These are phyloP conservation scores for Lachancea mirantina DNA, from an alignment of 805 yeast species.

Conservation along the genomic window DNA sequence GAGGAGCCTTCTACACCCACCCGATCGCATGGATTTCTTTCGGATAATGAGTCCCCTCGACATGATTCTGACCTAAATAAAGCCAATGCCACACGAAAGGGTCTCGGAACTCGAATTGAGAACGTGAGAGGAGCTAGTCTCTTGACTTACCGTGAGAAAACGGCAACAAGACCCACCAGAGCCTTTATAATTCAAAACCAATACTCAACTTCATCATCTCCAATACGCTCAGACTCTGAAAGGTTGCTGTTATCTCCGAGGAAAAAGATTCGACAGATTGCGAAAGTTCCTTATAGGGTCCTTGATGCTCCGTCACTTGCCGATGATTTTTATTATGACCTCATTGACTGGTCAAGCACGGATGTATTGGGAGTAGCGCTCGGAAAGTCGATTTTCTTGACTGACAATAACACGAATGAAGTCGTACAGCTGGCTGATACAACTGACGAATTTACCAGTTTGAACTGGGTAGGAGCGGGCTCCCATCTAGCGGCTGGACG, in stretches of 20 bases:
- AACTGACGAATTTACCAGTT: slow-evolving; percentile 69
- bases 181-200: slow-evolving; percentile 64
- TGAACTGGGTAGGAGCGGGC: slow-evolving; percentile 92
- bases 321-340: slow-evolving; percentile 86
- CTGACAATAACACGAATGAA: slow-evolving; percentile 82
- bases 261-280: slow-evolving; percentile 66
- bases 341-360: slow-evolving; percentile 92
- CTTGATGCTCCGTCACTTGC: slow-evolving; percentile 93
- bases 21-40: slow-evolving; percentile 6
- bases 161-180: slow-evolving; percentile 49
- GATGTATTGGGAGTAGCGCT: slow-evolving; percentile 87
- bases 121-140: slow-evolving; percentile 45
- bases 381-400: slow-evolving; percentile 78
- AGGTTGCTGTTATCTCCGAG: slow-evolving; percentile 72
- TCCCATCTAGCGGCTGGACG: slow-evolving; percentile 94
- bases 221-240: slow-evolving; percentile 86
- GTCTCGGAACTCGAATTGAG: slow-evolving; percentile 20
- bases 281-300: slow-evolving; percentile 86
- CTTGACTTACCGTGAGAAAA: slow-evolving; percentile 69
- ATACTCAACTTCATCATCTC: slow-evolving; percentile 59
- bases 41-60: slow-evolving; percentile 2
- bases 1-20: slow-evolving; percentile 11
- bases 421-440: slow-evolving; percentile 77
- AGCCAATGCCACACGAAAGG: slow-evolving; percentile 30
- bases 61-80: slow-evolving; percentile 6